Evolutionary conservation across 106 monocot genomes (phyloP).

Genomic region (Dendrobium huoshanense): DNA sequence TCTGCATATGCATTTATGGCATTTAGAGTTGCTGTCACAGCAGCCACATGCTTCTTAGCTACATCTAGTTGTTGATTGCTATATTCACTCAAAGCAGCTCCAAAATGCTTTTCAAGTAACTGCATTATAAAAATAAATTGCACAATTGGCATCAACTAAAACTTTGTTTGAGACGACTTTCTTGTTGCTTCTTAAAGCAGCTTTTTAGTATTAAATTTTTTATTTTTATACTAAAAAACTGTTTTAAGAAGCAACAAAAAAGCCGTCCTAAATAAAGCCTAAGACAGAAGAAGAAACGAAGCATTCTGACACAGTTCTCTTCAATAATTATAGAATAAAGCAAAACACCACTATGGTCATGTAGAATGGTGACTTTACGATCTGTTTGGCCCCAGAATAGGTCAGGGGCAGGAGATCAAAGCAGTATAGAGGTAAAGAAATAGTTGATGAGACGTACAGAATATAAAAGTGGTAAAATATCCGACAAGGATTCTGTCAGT

Average conservation of each 20-base stretch:
- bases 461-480: constrained; percentile 89
- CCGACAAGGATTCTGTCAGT: constrained; percentile 75
- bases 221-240: too few relatives aligned
- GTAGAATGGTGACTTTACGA: not conserved
- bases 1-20: constrained; percentile 95
- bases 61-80: constrained; percentile 47
- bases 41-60: constrained; percentile 67
- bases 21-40: constrained; percentile 79
- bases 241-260: too few relatives aligned
- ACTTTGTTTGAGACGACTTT: too few relatives aligned
- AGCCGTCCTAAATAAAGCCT: too few relatives aligned
- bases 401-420: not conserved
- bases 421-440: not conserved
- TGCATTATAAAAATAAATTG: constrained; percentile 14
- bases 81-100: constrained; percentile 65
- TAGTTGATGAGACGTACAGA: constrained; percentile 36
- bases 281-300: not conserved
- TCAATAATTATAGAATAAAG: not conserved
- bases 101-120: constrained; percentile 92
- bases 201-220: too few relatives aligned
- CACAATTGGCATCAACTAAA: not conserved
- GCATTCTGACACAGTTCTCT: not conserved
- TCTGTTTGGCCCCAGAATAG: not conserved
- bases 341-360: not conserved
- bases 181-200: too few relatives aligned